Evolutionary conservation across 2,329 filamentous ascomycete species (phyloP), one percentile per base, ranked within the genome.

Genomic region (Periglandula ipomoeae): DNA sequence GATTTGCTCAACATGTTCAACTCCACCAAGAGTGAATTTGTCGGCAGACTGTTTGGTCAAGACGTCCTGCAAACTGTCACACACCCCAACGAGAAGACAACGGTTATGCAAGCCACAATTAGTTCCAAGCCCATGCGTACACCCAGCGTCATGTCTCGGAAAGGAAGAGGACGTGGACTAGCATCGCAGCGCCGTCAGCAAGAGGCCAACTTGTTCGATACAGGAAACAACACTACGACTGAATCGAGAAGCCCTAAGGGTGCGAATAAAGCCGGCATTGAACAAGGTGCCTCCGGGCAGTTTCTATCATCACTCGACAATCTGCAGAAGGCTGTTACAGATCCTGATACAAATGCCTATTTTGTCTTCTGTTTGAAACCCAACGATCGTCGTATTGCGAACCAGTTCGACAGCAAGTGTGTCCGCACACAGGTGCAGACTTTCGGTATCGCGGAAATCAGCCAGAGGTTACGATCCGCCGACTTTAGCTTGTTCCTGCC

Each of bases 331-430:
- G 90, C 89, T 2, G 73, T 98, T 40, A 85, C 82, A 2, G 82
- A 87, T 2, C 79, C 84, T 4, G 87, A 89, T 60, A 87, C 89
- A 10, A 98, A 98, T 60, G 81, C 86, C 1, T 98, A 98, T 68
- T 97, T 96, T 58, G 80, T 98, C 40, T 96, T 98, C 68, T 98
- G 93, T 61, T 70, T 98, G 54, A 98, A 98, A 69, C 91, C 93
- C 20, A 98, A 98, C 58, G 93, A 98, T 64, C 81, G 93, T 47
- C 83, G 93, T 44, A 98, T 98, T 56, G 91, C 93, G 53, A 98
- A 98, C 58, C 93, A 98, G 61, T 98, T 97, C 59, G 93, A 98
- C 66, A 96, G 89, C 77, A 97, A 97, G 67, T 98, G 93, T 63
- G 93, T 98, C 20, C 84, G 93, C 4, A 87, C 87, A 10, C 93